Percentiles rank a stretch among this genome's conserved stretches.
Evolutionary conservation across 805 yeast species (phyloP).

Genomic region (Grigorovia humatica): DNA sequence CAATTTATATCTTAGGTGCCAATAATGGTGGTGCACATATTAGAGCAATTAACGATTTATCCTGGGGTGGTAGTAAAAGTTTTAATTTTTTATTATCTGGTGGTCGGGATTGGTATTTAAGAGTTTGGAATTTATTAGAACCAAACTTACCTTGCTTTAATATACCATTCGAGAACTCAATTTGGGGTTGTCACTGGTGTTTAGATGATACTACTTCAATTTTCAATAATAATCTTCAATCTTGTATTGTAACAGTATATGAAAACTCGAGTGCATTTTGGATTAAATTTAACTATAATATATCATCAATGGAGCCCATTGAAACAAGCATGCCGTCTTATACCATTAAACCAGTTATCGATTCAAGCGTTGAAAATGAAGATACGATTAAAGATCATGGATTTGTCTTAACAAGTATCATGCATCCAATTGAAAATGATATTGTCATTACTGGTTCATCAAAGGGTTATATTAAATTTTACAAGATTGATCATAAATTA

Average conservation of each 20-base stretch:
- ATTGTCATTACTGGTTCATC: slow-evolving; percentile 65
- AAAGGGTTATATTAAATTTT: slow-evolving; percentile 64
- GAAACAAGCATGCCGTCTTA: too few relatives aligned
- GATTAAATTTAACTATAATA: neutral
- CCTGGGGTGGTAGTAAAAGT: slow-evolving; percentile 43
- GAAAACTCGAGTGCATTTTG: slow-evolving; percentile 44
- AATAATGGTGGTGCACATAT: slow-evolving; percentile 51
- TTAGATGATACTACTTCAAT: neutral
- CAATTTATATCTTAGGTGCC: slow-evolving; percentile 31
- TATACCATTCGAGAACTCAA: slow-evolving; percentile 54
- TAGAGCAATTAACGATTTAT: slow-evolving; percentile 57
- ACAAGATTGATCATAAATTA: slow-evolving; percentile 8
- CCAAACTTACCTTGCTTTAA: slow-evolving; percentile 32
- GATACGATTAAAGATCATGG: slow-evolving; percentile 11
- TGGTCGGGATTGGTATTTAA: slow-evolving; percentile 73
- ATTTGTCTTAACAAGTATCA: slow-evolving; percentile 20
- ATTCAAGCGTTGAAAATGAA: slow-evolving; percentile 12
- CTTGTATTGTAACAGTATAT: slow-evolving; percentile 52
- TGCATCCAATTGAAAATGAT: slow-evolving; percentile 29
- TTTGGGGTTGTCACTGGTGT: slow-evolving; percentile 43
- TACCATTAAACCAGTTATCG: slow-evolving; percentile 20
- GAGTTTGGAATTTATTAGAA: slow-evolving; percentile 63
- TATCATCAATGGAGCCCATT: neutral
- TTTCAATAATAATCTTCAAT: slow-evolving; percentile 7
- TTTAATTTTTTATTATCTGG: slow-evolving; percentile 45